Evolutionary conservation across 2,329 filamentous ascomycete species (phyloP).

Genomic region (Neurospora sp.): DNA sequence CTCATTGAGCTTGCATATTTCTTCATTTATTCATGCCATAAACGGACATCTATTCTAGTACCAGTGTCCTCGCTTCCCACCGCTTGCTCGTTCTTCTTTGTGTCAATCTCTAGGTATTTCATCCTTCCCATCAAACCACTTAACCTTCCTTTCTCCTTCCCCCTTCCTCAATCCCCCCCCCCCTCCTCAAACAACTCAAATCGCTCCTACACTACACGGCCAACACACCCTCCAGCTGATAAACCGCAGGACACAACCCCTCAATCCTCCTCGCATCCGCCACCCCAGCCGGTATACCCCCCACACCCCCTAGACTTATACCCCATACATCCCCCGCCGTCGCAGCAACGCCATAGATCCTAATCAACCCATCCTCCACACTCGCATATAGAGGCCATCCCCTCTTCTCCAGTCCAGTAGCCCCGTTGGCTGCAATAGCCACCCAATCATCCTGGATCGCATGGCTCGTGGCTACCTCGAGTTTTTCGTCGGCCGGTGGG

Average conservation of each 20-base stretch:
- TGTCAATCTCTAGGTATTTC: no score
- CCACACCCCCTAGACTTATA: neutral
- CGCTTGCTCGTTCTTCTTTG: no score
- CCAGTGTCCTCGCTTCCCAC: no score
- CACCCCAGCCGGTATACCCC: neutral
- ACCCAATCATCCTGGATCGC: conserved; percentile 16
- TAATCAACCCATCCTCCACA: neutral
- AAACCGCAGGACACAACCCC: neutral
- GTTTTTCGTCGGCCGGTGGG: neutral
- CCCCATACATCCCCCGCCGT: neutral
- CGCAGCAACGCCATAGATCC: neutral
- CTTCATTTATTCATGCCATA: no score
- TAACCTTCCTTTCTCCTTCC: no score
- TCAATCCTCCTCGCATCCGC: neutral
- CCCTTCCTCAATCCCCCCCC: no score
- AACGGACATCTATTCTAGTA: no score
- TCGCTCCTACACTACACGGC: neutral
- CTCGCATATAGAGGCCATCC: neutral
- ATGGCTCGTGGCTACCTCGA: conserved; percentile 10
- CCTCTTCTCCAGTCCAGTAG: conserved; percentile 8
- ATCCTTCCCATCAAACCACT: no score
- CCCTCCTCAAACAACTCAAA: neutral
- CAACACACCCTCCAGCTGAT: neutral
- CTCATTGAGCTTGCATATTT: no score
- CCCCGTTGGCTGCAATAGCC: conserved; percentile 8